phyloP scores from a whole-genome alignment of 1,284 basidiomycete species.

The Trichosporon sp. region DNA sequence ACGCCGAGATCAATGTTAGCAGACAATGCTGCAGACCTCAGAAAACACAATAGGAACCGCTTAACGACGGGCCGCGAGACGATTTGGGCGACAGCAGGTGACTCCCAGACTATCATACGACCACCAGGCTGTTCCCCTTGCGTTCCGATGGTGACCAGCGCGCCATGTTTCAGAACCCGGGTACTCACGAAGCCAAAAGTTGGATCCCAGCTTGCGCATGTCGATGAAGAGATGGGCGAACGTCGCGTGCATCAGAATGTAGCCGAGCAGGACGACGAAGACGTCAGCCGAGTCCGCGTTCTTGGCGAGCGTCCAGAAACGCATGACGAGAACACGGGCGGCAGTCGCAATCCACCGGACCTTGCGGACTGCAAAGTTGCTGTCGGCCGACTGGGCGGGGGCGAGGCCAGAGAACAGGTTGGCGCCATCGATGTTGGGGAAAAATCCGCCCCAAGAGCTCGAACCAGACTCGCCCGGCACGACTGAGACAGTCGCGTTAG shows the following conservation, averaged over 20 bases:
- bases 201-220: constrained; percentile 81
- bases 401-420: constrained; percentile 46
- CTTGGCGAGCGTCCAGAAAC: constrained; percentile 86
- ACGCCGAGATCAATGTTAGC: not conserved
- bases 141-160: not conserved
- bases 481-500: constrained; percentile 49
- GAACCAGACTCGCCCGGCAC: constrained; percentile 27
- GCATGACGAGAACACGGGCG: constrained; percentile 71
- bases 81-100: not conserved
- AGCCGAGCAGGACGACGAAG: constrained; percentile 90
- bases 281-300: constrained; percentile 96
- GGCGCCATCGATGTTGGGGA: constrained; percentile 48
- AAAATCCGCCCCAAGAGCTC: constrained; percentile 44
- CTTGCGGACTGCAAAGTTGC: constrained; percentile 65
- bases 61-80: not conserved
- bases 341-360: constrained; percentile 87
- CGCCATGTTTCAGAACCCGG: constrained; percentile 11
- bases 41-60: constrained; percentile 26
- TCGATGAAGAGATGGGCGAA: constrained; percentile 88
- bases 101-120: constrained; percentile 11
- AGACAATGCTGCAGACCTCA: not conserved
- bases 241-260: constrained; percentile 92
- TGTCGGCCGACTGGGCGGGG: constrained; percentile 29
- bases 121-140: not conserved
- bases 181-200: constrained; percentile 73